Base-by-base conservation (phyloP, 768 basidiomycete species). In the Boletus vermiculosoides region DNA sequence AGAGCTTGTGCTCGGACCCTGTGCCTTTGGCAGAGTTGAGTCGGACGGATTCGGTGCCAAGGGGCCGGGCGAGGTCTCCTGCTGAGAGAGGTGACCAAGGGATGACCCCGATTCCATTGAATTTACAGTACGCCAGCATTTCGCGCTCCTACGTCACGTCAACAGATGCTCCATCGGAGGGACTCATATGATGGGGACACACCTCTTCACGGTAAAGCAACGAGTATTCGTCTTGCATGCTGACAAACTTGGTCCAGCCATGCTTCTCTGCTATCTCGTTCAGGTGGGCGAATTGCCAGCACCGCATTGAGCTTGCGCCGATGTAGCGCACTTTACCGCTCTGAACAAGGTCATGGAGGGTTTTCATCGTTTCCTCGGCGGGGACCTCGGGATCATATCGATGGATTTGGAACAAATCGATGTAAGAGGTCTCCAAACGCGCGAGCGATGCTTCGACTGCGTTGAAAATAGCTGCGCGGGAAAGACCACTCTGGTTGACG, bases 161-260 rank as follows among this genome's bases (percentile, higher is more conserved):
- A 65, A 18, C 10, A 2, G 20, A 12, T 13, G 4, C 2, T 11
- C 10, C 23, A 30, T 2, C 25, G 10, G 12, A 3, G 6, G 5
- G 3, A 18, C 6, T 18, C 10, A 3, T 10, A 2, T 3, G 11
- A 40, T 2, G 2, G 12, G 0, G 23, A 54, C 55, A 5, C 20
- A 76, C 80, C 67, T 85, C 82, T 55, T 82, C 78, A 33, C 83
- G 74, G 62, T 85, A 85, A 20, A 83, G 71, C 6, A 83, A 66
- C 34, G 75, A 80, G 59, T 84, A 78, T 55, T 80, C 78, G 42
- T 76, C 74, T 66, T 85, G 83, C 76, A 84, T 82, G 54, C 80
- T 78, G 47, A 82, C 73, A 58, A 85, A 84, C 56, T 73, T 77
- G 5, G 83, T 82, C 74, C 81, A 81, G 4, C 76, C 76, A 16